Conservation (phyloP, 768 basidiomycete species). For the Lactarius psammicola region DNA sequence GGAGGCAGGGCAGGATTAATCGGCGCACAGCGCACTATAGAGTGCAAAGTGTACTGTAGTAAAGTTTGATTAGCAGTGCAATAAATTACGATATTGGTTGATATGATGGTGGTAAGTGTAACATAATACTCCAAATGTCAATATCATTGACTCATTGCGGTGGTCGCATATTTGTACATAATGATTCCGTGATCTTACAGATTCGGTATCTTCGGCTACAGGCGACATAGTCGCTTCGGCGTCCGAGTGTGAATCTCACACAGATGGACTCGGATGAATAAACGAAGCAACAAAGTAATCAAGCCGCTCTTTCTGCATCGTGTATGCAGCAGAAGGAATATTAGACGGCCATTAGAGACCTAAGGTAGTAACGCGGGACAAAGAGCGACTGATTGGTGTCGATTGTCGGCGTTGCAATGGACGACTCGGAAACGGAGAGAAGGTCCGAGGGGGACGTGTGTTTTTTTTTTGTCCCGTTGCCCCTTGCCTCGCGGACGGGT, state of each 20-base stretch:
- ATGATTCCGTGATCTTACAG: not conserved
- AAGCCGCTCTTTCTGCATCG: not conserved
- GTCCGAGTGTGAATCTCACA: not conserved
- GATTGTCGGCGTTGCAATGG: constrained; percentile 8
- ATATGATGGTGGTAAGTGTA: no score
- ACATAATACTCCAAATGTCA: no score
- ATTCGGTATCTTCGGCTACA: not conserved
- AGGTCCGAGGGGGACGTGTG: not conserved
- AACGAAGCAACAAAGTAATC: not conserved
- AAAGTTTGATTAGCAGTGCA: no score
- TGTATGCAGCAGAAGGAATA: not conserved
- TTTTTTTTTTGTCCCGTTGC: not conserved
- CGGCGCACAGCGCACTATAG: not conserved
- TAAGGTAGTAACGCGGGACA: not conserved
- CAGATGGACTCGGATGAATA: not conserved
- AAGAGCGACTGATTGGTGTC: not conserved
- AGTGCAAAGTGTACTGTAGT: not conserved
- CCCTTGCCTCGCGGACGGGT: constrained; percentile 2
- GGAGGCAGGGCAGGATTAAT: no score
- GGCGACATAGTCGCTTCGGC: not conserved
- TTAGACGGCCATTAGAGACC: not conserved
- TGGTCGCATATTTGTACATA: not conserved
- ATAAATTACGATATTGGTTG: no score
- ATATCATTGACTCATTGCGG: not conserved
- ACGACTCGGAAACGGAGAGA: not conserved